Base-by-base conservation (phyloP, 164 flowering plant species). In the Tetrastigma voinierianum region DNA sequence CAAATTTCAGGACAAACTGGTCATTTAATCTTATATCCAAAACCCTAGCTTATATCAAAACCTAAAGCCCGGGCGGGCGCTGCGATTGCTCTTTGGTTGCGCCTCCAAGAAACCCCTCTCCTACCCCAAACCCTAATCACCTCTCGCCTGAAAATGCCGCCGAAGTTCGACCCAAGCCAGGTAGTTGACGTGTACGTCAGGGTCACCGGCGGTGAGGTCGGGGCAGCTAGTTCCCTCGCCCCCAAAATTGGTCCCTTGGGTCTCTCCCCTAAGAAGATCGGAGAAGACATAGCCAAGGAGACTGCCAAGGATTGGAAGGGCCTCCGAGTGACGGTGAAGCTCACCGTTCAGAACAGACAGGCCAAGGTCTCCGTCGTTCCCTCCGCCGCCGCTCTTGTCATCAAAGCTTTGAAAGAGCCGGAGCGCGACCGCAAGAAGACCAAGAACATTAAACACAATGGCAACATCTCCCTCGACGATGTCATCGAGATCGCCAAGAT, bases 281-380 rank as follows among this genome's bases (percentile, higher is more conserved):
- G 86, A 64, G 86, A 83, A 61, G 86, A 83, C 80, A 83, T 83
- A 49, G 86, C 86, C 65, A 84, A 82, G 67, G 88, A 84, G 63
- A 84, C 88, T 3, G 88, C 88, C 72, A 82, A 80, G 73, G 88
- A 84, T 67, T 84, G 88, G 88, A 84, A 84, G 78, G 88, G 88
- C 19, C 77, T 84, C 43, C 74, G 88, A 0, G 88, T 84, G 9
- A 82, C 86, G 21, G 88, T 84, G 49, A 84, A 84, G 77, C 84
- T 84, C 57, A 84, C 88, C 2, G 88, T 84, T 45, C 86, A 84
- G 74, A 84, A 84, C 62, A 78, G 88, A 19, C 88, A 84, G 70
- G 88, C 86, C 10, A 84, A 84, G 67, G 88, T 84, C 19, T 56
- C 86, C 2, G 88, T 84, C 13, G 88, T 84, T 1, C 88, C 88